phyloP scores from a whole-genome alignment of 2,329 filamentous ascomycete genomes.

The Xylariaceae sp. region DNA sequence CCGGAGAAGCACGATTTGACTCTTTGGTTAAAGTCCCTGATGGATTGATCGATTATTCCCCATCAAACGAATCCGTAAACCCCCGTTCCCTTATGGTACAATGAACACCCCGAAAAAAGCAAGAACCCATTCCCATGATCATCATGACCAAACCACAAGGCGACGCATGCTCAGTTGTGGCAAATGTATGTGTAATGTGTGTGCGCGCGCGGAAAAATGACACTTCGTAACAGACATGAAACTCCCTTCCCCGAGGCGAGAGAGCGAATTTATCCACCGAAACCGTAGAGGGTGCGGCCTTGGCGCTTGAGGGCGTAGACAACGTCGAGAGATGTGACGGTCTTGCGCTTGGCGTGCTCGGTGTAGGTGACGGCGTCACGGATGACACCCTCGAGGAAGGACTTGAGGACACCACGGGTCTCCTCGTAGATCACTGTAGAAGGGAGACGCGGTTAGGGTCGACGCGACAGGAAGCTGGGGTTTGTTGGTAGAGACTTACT shows the following conservation, averaged over 20 bases:
- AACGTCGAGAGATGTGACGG: conserved; percentile 60
- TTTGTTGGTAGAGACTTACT: conserved; percentile 50
- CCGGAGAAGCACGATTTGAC: background rate
- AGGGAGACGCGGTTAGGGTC: conserved; percentile 2
- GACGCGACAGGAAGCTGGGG: conserved; percentile 23
- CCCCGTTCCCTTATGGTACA: conserved; percentile 34
- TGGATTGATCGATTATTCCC: conserved; percentile 31
- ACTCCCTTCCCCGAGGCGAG: conserved; percentile 39
- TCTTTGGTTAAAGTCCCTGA: conserved; percentile 25
- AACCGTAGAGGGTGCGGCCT: conserved; percentile 63
- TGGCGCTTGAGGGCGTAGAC: conserved; percentile 61
- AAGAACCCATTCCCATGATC: conserved; percentile 33
- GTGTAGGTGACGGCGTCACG: conserved; percentile 76
- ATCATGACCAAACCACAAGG: conserved; percentile 32
- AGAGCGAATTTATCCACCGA: conserved; percentile 52
- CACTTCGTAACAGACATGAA: conserved; percentile 35
- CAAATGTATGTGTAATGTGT: conserved; percentile 16
- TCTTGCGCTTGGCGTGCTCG: conserved; percentile 77
- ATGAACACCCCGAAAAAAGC: conserved; percentile 33
- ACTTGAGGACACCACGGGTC: conserved; percentile 77
- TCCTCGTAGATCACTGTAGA: conserved; percentile 71
- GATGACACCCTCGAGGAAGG: conserved; percentile 78
- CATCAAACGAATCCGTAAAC: conserved; percentile 27
- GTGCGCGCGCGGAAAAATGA: conserved; percentile 28
- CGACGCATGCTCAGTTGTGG: conserved; percentile 26